Base-by-base conservation (phyloP, 1,284 basidiomycete species). In the Schizophyllum amplum region DNA sequence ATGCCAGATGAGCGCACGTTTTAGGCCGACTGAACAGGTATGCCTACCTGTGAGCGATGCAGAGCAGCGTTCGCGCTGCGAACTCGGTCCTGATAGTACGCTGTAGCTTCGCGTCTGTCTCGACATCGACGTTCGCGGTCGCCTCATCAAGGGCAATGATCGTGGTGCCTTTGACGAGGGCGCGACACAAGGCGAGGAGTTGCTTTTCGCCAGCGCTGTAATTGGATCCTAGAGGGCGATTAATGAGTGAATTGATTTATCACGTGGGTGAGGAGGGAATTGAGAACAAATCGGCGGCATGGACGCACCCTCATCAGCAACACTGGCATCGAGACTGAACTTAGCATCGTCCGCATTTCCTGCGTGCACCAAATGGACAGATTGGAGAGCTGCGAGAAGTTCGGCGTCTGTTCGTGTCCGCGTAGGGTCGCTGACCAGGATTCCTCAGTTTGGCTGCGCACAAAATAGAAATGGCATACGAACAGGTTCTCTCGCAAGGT, bases 101-200 rank as follows among this genome's bases (percentile, higher is more conserved):
- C 62, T 90, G 89, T 47, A 92, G 74, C 69, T 86, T 86, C 1
- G 86, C 79, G 67, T 92, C 90, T 24, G 87, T 92, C 64, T 90
- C 89, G 24, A 87, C 82, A 62, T 94, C 92, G 20, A 93, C 87
- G 52, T 79, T 89, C n/a, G 87, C 89, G 0, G 90, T 92, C 0
- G 90, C 89, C 68, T 92, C 87, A 62, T 86, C 85, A 77, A 81
- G 61, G 17, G 52, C 51, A 52, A 92, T 83, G 55, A 91, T 78
- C 15, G 77, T 78, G 63, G 84, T 86, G 55, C 80, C 77, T 71
- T 87, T 88, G 27, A 90, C 78, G 24, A 92, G 71, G 0, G 87
- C 88, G 51, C 87, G 74, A 60, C 84, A 86, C 1, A 92, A 72
- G 17, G 87, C 86, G 6, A 92, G 72, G 15, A 92, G 74, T 64